phyloP scores from a whole-genome alignment of 441 rosid species.

The Adansonia rubrostipa region DNA sequence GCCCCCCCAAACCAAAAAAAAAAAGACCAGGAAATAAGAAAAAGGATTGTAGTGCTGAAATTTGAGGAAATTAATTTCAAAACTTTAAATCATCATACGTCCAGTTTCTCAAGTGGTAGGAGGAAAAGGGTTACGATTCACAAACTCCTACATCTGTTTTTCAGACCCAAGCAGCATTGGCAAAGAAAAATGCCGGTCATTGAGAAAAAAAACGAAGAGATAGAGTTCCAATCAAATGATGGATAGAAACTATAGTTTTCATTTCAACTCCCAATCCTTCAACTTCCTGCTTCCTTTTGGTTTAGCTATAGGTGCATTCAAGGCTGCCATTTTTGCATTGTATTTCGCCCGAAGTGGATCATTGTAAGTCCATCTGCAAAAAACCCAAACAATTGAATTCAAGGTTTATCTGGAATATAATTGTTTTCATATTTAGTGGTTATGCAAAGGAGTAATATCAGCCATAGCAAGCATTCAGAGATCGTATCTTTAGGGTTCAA shows the following conservation, averaged over 20 bases:
- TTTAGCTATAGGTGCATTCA: slow-evolving; percentile 74
- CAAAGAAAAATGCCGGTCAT: background rate
- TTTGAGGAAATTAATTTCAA: too few relatives aligned
- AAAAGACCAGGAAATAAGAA: too few relatives aligned
- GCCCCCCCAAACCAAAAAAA: too few relatives aligned
- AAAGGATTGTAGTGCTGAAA: too few relatives aligned
- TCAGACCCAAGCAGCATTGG: background rate
- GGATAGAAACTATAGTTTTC: background rate
- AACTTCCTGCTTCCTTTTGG: slow-evolving; percentile 95
- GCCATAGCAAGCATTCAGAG: background rate
- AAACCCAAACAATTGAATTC: background rate
- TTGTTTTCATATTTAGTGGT: background rate
- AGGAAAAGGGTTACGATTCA: background rate
- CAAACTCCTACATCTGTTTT: slow-evolving; percentile 1
- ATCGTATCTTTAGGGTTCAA: background rate
- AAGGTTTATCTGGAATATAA: background rate
- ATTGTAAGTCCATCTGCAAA: slow-evolving; percentile 78
- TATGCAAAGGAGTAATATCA: background rate
- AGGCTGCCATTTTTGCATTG: slow-evolving; percentile 87
- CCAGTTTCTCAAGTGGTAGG: too few relatives aligned
- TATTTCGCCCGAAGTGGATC: slow-evolving; percentile 83
- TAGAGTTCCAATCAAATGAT: background rate
- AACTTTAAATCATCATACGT: too few relatives aligned
- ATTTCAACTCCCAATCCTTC: slow-evolving; percentile 73
- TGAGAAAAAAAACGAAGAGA: background rate